These are phyloP conservation scores for Suhomyces sp. DNA, from an alignment of 805 yeast species.

Conservation along the genomic window DNA sequence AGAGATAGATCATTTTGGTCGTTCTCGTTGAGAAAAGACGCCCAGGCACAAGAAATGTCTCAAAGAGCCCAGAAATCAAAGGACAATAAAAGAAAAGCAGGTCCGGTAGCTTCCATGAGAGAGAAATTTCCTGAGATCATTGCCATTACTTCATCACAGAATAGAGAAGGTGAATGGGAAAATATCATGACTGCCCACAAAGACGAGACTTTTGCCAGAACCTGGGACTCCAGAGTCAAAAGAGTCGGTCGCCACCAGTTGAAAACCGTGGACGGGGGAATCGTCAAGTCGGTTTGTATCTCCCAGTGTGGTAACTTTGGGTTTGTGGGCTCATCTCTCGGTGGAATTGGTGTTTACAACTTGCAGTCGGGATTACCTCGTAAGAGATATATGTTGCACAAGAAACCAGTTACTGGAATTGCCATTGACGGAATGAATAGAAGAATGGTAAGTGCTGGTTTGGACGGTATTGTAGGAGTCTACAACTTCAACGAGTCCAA, in stretches of 20 bases:
- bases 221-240: slow-evolving; percentile 82
- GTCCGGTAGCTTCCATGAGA: slow-evolving; percentile 49
- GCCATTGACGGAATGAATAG: slow-evolving; percentile 89
- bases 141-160: slow-evolving; percentile 65
- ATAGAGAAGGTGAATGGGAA: slow-evolving; percentile 90
- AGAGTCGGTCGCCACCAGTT: slow-evolving; percentile 75
- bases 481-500: slow-evolving; percentile 76
- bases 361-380: slow-evolving; percentile 87
- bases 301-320: slow-evolving; percentile 96
- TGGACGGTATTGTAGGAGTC: slow-evolving; percentile 87
- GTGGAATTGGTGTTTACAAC: slow-evolving; percentile 83
- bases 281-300: slow-evolving; percentile 70
- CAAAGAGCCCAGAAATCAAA: slow-evolving; percentile 54
- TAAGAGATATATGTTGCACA: slow-evolving; percentile 65
- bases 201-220: slow-evolving; percentile 77
- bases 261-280: slow-evolving; percentile 71
- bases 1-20: slow-evolving; percentile 85
- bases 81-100: slow-evolving; percentile 46
- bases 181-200: slow-evolving; percentile 86
- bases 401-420: slow-evolving; percentile 81
- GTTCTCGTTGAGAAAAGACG: slow-evolving; percentile 90
- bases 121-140: slow-evolving; percentile 78
- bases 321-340: slow-evolving; percentile 81
- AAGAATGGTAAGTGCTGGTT: slow-evolving; percentile 79
- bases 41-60: slow-evolving; percentile 91